Evolutionary conservation across 2,329 filamentous ascomycete species (phyloP), one percentile per base, ranked within the genome.

Genomic region (Aspergillus sp.): DNA sequence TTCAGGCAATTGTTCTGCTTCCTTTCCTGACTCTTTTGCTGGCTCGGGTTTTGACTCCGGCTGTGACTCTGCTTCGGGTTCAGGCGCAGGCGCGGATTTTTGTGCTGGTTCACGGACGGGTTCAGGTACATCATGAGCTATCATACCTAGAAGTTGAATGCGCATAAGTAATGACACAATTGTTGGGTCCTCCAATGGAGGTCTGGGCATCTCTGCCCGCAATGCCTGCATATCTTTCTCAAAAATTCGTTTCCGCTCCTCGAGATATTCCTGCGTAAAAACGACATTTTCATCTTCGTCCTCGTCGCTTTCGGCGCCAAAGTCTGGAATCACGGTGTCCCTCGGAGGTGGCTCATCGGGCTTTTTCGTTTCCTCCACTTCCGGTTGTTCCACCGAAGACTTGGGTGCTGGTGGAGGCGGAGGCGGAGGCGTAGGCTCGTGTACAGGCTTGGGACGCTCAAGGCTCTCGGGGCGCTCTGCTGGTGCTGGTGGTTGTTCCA

Each of bases 221-320:
- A 75, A 61, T 3, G 62, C 53, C 43, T 68, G 58, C 63, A 75
- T 70, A 45, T 74, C 70, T 48, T 67, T 69, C 51, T 73, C 69
- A 42, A 74, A 74, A 7, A 66, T 66, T 35, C 61, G 62, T 52
- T 74, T 73, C 13, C 70, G 65, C 53, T 72, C 68, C 22, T 70
- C 69, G 35, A 74, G 63, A 50, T 75, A 73, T 41, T 74, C 72
- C 43, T 76, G 71, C 9, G 71, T 74, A 38, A 76, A 70, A 30
- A 72, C 64, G 1, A 62, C 62, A 38, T 67, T 67, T 46, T 73
- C 72, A 44, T 73, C 71, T 41, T 74, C 72, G 35, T 71, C 69
- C 49, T 74, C 71, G n/a, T 73, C 69, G 41, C 65, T 68, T 17
- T 62, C 60, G 37, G 58, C 60, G 5, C 51, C 59, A 44, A 69